Evolutionary conservation across 1,284 basidiomycete genomes (phyloP).

Genomic region (Malassezia brasiliensis): DNA sequence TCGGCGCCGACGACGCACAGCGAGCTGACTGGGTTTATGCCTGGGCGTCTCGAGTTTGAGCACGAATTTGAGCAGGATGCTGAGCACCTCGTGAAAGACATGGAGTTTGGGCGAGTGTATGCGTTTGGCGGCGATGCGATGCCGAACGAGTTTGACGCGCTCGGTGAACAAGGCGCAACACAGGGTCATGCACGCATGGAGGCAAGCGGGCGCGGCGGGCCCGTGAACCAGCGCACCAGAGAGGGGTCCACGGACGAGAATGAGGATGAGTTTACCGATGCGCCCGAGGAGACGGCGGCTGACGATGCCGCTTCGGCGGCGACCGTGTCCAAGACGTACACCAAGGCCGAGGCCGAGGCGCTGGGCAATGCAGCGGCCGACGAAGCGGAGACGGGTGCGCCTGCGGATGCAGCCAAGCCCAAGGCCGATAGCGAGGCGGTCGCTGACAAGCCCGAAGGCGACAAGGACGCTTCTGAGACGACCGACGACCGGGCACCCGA

Average conservation of each 20-base stretch:
- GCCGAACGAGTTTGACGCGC: conserved; percentile 36
- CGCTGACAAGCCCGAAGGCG: conserved; percentile 10
- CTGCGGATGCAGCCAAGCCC: background rate
- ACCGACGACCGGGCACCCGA: conserved; percentile 38
- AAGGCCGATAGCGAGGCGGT: conserved; percentile 31
- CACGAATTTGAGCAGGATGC: conserved; percentile 86
- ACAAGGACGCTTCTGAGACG: conserved; percentile 25
- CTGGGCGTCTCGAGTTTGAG: conserved; percentile 93
- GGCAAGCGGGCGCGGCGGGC: conserved; percentile 59
- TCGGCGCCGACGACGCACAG: conserved; percentile 80
- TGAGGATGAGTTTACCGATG: conserved; percentile 16
- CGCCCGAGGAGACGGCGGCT: conserved; percentile 2
- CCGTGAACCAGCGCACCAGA: conserved; percentile 21
- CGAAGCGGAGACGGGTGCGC: conserved; percentile 8
- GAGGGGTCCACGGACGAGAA: conserved; percentile 3
- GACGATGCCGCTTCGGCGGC: conserved; percentile 11
- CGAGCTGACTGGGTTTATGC: conserved; percentile 85
- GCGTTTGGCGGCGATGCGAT: conserved; percentile 67
- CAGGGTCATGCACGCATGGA: conserved; percentile 37
- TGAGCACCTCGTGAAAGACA: conserved; percentile 85
- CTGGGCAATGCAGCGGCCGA: conserved; percentile 4
- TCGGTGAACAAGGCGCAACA: conserved; percentile 32
- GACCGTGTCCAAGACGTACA: background rate
- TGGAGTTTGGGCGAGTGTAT: conserved; percentile 82
- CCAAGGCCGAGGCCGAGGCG: conserved; percentile 13